Conservation (phyloP, 225 moss, liverwort and hornwort species). For the Asterella californica region DNA sequence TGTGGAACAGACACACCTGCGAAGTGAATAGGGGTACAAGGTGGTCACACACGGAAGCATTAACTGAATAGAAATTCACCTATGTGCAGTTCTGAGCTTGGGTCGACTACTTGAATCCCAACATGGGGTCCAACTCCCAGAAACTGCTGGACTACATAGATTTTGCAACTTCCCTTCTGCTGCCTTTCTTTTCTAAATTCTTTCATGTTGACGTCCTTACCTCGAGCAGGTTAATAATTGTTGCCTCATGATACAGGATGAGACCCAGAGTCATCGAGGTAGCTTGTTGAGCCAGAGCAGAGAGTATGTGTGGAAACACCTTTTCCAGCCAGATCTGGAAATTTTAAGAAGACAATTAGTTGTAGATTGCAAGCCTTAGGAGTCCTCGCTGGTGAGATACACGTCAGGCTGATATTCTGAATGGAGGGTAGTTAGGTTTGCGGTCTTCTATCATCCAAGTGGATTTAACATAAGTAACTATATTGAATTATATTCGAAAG, state of each 20-base stretch:
- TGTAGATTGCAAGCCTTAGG: too few relatives aligned
- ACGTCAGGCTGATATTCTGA: too few relatives aligned
- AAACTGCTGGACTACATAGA: background rate
- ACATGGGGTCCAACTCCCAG: too few relatives aligned
- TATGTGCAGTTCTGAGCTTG: background rate
- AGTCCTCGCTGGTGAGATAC: too few relatives aligned
- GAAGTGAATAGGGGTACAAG: background rate
- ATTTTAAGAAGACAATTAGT: background rate
- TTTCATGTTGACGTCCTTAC: conserved; percentile 9
- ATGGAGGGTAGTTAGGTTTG: too few relatives aligned
- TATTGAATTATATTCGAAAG: too few relatives aligned
- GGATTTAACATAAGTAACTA: too few relatives aligned
- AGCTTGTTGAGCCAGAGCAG: conserved; percentile 43
- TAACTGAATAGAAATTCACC: background rate
- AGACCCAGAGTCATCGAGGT: conserved; percentile 71
- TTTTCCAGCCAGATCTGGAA: conserved; percentile 83
- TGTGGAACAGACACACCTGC: conserved; percentile 77
- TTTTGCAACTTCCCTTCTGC: background rate
- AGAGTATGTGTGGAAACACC: conserved; percentile 50
- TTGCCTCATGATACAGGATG: conserved; percentile 78
- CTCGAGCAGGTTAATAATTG: conserved; percentile 85
- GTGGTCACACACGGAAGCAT: background rate
- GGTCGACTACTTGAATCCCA: too few relatives aligned
- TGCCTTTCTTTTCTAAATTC: background rate
- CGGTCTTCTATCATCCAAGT: too few relatives aligned